These are phyloP conservation scores for Penicillium sp. DNA, from an alignment of 2,329 filamentous ascomycete genomes.

Conservation along the genomic window DNA sequence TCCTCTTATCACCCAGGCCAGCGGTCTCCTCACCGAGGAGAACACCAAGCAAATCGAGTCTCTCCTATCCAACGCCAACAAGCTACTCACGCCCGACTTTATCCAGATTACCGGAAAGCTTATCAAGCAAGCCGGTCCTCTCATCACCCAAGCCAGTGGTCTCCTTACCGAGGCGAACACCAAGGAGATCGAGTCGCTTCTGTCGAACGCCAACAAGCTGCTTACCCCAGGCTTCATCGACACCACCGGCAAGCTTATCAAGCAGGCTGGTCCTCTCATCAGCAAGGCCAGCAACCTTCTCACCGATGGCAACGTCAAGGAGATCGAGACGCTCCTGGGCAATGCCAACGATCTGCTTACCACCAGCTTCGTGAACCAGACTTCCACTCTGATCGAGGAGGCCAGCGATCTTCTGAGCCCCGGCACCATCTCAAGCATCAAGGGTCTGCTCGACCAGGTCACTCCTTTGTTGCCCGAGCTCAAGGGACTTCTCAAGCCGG, in stretches of 20 bases:
- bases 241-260: constrained; percentile 14
- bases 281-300: constrained; percentile 28
- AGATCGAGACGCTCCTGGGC: constrained; percentile 10
- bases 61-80: constrained; percentile 22
- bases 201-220: constrained; percentile 12
- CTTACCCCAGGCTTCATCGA: constrained; percentile 9
- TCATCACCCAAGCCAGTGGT: constrained; percentile 10
- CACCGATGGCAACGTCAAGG: constrained; percentile 65
- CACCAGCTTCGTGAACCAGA: constrained; percentile 12
- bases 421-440: constrained; percentile 17
- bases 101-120: constrained; percentile 12
- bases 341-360: constrained; percentile 16
- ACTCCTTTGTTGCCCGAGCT: constrained; percentile 21
- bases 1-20: constrained; percentile 12
- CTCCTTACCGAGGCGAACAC: constrained; percentile 26
- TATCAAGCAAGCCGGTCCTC: constrained; percentile 11
- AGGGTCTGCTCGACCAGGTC: constrained; percentile 20
- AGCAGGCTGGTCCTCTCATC: constrained; percentile 12
- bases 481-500: constrained; percentile 21
- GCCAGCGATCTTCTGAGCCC: constrained; percentile 17
- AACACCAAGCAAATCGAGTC: constrained; percentile 75
- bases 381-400: constrained; percentile 13
- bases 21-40: constrained; percentile 37
- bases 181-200: constrained; percentile 4
- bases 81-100: constrained; percentile 11